Evolutionary conservation across 2,329 filamentous ascomycete species (phyloP), one percentile per base, ranked within the genome.

Genomic region (Trichoderma cornu-damae): DNA sequence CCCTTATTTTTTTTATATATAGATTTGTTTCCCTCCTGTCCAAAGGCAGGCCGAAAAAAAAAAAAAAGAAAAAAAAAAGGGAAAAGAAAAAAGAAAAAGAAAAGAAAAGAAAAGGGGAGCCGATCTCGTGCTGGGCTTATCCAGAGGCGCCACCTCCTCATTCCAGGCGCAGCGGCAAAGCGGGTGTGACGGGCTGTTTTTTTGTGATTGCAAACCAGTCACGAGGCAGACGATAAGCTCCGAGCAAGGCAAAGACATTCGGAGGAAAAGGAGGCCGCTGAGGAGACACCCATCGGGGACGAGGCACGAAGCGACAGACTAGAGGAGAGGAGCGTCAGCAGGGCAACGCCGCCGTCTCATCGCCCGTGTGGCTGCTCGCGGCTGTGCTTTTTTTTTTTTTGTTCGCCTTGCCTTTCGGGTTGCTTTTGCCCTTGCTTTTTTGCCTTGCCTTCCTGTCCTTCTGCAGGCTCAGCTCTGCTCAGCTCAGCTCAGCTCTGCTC

Each of bases 191-290:
- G 9, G 20, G 42, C 9, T 14, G 16, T 30, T 32, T 46, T n/a
- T 51, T 22, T 11, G 18, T 28, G 26, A 12, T 52, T 43, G 30
- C 49, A 24, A n/a, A 37, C 22, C 44, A 42, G 51, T 55, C 51
- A 55, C 51, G 51, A 47, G 51, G 51, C 14, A 16, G 18, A 35
- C 42, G 51, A 55, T 55, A 55, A 55, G 51, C 28, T 47, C 44
- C 14, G 30, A 38, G 14, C 12, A 47, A 20, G 38, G 42, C 51
- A 47, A n/a, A 54, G 42, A 54, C 51, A 55, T 46, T 14, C 38
- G 51, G 51, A 20, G 18, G 3, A 28, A 18, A 16, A 26, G 20
- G 20, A 35, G 22, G 24, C 22, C 16, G 14, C n/a, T 18, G 34
- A 51, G 46, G 7, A 16, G 7, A 14, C n/a, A n/a, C n/a, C 44